A percentile compares a stretch with the other conserved stretches of the same genome.
Evolutionary conservation across 1,284 basidiomycete species (phyloP).

Genomic region (Earliella scabrosa): DNA sequence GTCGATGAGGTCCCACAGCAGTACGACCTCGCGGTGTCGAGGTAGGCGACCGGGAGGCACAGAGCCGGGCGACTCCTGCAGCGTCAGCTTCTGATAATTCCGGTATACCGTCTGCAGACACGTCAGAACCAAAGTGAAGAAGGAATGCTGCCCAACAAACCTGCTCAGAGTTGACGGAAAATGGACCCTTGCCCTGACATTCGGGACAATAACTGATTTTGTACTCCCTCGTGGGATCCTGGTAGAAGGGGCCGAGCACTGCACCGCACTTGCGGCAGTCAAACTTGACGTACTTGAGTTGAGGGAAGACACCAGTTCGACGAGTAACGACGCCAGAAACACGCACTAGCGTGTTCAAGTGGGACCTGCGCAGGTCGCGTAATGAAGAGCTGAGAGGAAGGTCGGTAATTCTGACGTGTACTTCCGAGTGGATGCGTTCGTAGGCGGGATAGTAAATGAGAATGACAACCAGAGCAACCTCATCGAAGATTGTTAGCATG

Average conservation of each 20-base stretch:
- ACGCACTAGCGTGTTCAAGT: slow-evolving; percentile 95
- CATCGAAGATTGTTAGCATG: slow-evolving; percentile 95
- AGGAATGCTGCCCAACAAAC: too few species aligned
- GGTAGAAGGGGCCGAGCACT: slow-evolving; percentile 95
- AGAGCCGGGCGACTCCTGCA: slow-evolving; percentile 98
- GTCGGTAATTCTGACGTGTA: slow-evolving; percentile 96
- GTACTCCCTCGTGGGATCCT: slow-evolving; percentile 94
- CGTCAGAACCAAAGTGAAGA: too few species aligned
- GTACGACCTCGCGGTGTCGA: slow-evolving; percentile 94
- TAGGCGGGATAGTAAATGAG: slow-evolving; percentile 96
- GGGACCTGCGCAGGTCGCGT: slow-evolving; percentile 90
- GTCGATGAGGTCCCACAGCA: slow-evolving; percentile 98
- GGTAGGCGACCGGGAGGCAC: slow-evolving; percentile 97
- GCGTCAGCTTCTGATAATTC: slow-evolving; percentile 98
- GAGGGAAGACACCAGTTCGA: slow-evolving; percentile 95
- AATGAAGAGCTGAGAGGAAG: slow-evolving; percentile 89
- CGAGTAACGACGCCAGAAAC: slow-evolving; percentile 98
- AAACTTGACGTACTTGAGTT: slow-evolving; percentile 99
- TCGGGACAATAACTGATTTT: slow-evolving; percentile 94
- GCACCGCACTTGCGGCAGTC: slow-evolving; percentile 94
- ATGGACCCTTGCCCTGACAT: slow-evolving; percentile 94
- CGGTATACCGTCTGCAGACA: slow-evolving; percentile 89
- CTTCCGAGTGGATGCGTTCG: slow-evolving; percentile 96
- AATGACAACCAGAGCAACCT: slow-evolving; percentile 93
- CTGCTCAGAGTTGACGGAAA: slow-evolving; percentile 96